Evolutionary conservation across 1,284 basidiomycete species (phyloP).

Genomic region (Boletus nobilissimus): DNA sequence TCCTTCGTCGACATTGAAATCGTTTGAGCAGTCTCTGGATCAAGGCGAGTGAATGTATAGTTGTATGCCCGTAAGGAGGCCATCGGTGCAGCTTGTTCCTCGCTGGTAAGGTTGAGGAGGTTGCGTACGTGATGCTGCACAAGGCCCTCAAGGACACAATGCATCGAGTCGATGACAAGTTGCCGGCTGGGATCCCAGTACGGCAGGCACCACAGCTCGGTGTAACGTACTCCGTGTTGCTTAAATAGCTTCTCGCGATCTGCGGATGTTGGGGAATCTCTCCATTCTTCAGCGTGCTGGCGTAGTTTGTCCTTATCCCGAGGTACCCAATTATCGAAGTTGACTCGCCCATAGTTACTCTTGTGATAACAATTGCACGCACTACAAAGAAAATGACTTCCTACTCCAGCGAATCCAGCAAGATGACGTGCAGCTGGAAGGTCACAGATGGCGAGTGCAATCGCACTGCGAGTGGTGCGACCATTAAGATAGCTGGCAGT

Average conservation of each 20-base stretch:
- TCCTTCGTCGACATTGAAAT: too few species aligned
- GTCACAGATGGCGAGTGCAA: not conserved
- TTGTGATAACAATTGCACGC: not conserved
- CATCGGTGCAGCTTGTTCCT: too few species aligned
- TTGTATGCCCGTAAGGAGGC: too few species aligned
- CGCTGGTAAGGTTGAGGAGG: not conserved
- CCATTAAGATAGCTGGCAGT: not conserved
- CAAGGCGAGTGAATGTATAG: too few species aligned
- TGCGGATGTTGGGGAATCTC: not conserved
- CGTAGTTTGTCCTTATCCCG: not conserved
- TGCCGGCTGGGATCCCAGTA: not conserved
- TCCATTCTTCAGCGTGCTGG: not conserved
- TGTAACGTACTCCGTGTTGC: not conserved
- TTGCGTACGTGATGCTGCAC: not conserved
- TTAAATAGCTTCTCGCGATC: not conserved
- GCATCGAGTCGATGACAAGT: not conserved
- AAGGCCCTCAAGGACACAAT: not conserved
- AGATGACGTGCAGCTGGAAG: not conserved
- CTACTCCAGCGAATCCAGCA: not conserved
- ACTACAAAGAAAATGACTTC: not conserved
- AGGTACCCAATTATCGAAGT: not conserved
- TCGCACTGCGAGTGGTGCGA: not conserved
- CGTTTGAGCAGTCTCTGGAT: too few species aligned
- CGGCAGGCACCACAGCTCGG: not conserved
- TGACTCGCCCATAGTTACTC: not conserved